Percentiles rank a stretch among this genome's conserved stretches.
Conservation (phyloP, 179 eudicot genomes). For the Spinacia oleracea region DNA sequence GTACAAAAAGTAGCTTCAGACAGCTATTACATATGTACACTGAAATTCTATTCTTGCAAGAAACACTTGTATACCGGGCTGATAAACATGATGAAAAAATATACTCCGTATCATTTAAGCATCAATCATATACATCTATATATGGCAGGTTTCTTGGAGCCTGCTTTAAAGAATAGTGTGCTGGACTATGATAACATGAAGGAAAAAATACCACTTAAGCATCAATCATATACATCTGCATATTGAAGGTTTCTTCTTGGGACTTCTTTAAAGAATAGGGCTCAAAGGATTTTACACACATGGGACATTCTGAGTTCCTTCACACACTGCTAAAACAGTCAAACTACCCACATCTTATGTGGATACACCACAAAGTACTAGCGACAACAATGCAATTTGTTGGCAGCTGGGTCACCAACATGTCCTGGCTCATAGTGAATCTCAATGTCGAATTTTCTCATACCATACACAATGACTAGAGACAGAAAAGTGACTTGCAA, state of each 20-base stretch:
- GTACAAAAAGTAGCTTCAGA: neutral
- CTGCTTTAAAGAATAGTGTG: neutral
- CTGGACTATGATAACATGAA: neutral
- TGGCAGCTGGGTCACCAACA: neutral
- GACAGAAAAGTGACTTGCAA: neutral
- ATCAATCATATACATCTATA: neutral
- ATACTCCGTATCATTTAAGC: neutral
- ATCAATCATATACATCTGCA: neutral
- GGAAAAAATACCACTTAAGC: neutral
- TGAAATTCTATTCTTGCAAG: neutral
- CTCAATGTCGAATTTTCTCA: neutral
- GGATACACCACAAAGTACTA: neutral
- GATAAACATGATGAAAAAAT: too few species aligned
- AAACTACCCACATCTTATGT: neutral
- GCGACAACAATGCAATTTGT: neutral
- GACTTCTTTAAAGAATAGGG: neutral
- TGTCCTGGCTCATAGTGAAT: neutral
- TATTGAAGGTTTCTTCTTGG: neutral
- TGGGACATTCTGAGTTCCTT: neutral
- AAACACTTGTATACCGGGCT: neutral
- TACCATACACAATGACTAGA: neutral
- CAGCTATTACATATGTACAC: slow-evolving; percentile 6
- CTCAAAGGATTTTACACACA: neutral
- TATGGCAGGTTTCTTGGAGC: too few species aligned
- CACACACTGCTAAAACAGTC: neutral